Evolutionary conservation across 2,329 filamentous ascomycete species (phyloP).

Genomic region (Fusarium hostae): DNA sequence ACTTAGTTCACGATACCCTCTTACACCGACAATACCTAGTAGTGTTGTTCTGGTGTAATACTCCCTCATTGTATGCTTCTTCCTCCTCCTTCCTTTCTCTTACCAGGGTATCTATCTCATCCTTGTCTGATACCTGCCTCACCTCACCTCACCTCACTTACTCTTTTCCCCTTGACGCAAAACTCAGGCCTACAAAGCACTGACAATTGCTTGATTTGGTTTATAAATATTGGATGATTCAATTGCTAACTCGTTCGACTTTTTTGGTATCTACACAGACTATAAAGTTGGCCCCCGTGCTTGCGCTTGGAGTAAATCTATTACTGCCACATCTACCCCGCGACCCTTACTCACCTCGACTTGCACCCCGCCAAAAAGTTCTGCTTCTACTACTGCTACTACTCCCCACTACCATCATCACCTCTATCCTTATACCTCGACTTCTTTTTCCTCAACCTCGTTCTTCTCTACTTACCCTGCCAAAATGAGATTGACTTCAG

Average conservation of each 20-base stretch:
- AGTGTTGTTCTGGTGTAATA: conserved; percentile 15
- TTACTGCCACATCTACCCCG: conserved; percentile 42
- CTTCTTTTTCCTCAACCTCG: conserved; percentile 18
- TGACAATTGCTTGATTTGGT: conserved; percentile 20
- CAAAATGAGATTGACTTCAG: conserved; percentile 69
- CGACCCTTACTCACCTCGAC: conserved; percentile 39
- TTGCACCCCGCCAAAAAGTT: conserved; percentile 45
- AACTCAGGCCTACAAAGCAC: conserved; percentile 30
- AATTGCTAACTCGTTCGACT: conserved; percentile 43
- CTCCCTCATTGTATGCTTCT: conserved; percentile 13
- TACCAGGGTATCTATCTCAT: conserved; percentile 22
- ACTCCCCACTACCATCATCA: conserved; percentile 30
- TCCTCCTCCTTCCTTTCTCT: conserved; percentile 15
- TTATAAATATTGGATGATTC: conserved; percentile 20
- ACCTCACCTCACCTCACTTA: not conserved
- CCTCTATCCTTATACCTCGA: conserved; percentile 19
- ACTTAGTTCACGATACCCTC: conserved; percentile 24
- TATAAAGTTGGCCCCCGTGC: conserved; percentile 32
- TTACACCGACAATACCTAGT: conserved; percentile 10
- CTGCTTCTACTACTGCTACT: conserved; percentile 22
- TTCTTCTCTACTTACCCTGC: conserved; percentile 48
- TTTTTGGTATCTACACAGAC: conserved; percentile 19
- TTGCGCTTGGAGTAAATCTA: conserved; percentile 36
- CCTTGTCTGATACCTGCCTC: conserved; percentile 32
- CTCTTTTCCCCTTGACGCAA: conserved; percentile 32